Conservation (phyloP, 2,329 filamentous ascomycete species). For the Aspergillus udagawae region DNA sequence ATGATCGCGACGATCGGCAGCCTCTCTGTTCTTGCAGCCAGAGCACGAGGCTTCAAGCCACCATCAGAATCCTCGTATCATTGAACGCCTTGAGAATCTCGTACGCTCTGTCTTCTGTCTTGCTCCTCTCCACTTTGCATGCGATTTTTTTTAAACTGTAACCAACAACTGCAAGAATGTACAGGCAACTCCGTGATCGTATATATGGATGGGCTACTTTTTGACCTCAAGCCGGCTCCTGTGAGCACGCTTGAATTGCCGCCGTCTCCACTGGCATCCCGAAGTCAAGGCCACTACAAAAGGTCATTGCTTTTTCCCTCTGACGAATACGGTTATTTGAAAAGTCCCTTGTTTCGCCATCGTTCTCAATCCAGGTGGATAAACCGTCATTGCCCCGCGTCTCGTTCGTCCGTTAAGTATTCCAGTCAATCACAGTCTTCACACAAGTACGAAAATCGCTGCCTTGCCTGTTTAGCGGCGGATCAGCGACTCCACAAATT, state of each 20-base stretch:
- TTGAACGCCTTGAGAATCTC: not conserved
- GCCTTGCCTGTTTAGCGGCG: slow-evolving; percentile 18
- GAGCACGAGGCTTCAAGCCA: not conserved
- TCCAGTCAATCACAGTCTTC: slow-evolving; percentile 14
- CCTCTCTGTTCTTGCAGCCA: not conserved
- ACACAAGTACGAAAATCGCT: slow-evolving; percentile 5
- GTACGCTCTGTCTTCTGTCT: not conserved
- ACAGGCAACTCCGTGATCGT: slow-evolving; percentile 4
- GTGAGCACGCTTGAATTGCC: slow-evolving; percentile 14
- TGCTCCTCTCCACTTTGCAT: not conserved
- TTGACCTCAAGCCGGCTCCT: not conserved
- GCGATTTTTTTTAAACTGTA: not conserved
- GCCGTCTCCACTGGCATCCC: slow-evolving; percentile 15
- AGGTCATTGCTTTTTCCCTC: slow-evolving; percentile 10
- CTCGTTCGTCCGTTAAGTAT: slow-evolving; percentile 8
- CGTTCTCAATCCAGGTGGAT: slow-evolving; percentile 13
- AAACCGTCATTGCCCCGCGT: slow-evolving; percentile 12
- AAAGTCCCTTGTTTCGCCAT: slow-evolving; percentile 3
- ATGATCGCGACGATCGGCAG: not conserved
- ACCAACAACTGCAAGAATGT: slow-evolving; percentile 1
- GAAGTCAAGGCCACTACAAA: slow-evolving; percentile 3
- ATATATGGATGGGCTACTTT: not conserved
- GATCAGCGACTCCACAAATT: slow-evolving; percentile 19
- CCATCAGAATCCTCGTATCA: not conserved
- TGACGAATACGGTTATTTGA: slow-evolving; percentile 13